Percentiles rank a stretch among this genome's conserved stretches.
Conservation (phyloP, 2,329 filamentous ascomycete species). For the Penicillium sp. region DNA sequence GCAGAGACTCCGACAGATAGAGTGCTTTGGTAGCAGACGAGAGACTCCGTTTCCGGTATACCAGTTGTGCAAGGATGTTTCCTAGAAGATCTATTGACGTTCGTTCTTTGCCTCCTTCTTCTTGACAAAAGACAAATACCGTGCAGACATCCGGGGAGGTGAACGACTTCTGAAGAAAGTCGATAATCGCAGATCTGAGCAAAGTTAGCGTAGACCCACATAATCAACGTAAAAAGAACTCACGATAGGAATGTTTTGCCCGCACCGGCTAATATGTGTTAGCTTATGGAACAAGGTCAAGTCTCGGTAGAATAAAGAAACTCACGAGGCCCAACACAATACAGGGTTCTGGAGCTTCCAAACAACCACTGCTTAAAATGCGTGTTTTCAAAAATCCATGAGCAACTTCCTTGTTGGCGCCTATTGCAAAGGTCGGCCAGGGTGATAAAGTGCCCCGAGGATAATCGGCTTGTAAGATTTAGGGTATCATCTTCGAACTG, state of each 20-base stretch:
- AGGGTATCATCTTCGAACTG: conserved; percentile 22
- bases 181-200: conserved; percentile 26
- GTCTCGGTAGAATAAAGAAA: background rate
- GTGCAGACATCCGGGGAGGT: conserved; percentile 28
- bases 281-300: background rate
- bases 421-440: conserved; percentile 29
- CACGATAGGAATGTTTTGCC: conserved; percentile 33
- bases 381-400: conserved; percentile 27
- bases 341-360: conserved; percentile 24
- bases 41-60: conserved; percentile 25
- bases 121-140: conserved; percentile 29
- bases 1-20: conserved; percentile 23
- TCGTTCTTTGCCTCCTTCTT: conserved; percentile 20
- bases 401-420: conserved; percentile 23
- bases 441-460: conserved; percentile 23
- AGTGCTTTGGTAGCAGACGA: conserved; percentile 24
- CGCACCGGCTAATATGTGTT: conserved; percentile 23
- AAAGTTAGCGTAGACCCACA: background rate
- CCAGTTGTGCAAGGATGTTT: conserved; percentile 30
- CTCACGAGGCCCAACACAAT: conserved; percentile 28
- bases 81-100: conserved; percentile 21
- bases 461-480: conserved; percentile 16
- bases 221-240: conserved; percentile 2
- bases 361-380: conserved; percentile 27
- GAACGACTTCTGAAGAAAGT: conserved; percentile 27